Evolutionary conservation across 140 eudicot genomes (phyloP).

Genomic region (Oenanthe javanica): DNA sequence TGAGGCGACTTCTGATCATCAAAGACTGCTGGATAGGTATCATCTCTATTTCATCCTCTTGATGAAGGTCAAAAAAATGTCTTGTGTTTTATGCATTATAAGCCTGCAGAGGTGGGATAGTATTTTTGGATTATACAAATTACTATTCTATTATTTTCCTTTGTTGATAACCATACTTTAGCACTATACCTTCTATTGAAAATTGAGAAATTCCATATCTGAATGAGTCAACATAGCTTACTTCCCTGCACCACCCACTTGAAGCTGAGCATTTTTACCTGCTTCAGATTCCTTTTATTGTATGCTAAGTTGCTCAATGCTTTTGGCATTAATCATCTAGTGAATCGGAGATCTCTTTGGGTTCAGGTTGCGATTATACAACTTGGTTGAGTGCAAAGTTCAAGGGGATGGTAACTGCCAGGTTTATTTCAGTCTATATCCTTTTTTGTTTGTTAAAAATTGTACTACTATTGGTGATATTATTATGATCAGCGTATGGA

Average conservation of each 20-base stretch:
- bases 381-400: constrained; percentile 80
- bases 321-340: neutral
- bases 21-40: constrained; percentile 81
- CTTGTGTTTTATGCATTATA: neutral
- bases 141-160: neutral
- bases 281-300: neutral
- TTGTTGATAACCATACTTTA: neutral
- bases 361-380: constrained; percentile 69
- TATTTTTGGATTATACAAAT: neutral
- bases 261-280: neutral
- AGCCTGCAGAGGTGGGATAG: neutral
- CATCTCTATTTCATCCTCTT: constrained; percentile 2
- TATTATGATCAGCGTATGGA: neutral
- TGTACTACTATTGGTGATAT: neutral
- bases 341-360: neutral
- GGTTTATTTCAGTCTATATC: constrained; percentile 29
- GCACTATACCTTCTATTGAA: neutral
- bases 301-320: neutral
- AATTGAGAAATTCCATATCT: neutral
- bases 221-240: neutral
- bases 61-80: neutral
- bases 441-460: neutral
- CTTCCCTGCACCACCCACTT: neutral
- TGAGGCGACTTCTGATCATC: constrained; percentile 94
- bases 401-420: constrained; percentile 98